Percentiles rank a stretch among this genome's conserved stretches.
Conservation (phyloP, 1,284 basidiomycete species). For the Sporisorium iseilematis-ciliati region DNA sequence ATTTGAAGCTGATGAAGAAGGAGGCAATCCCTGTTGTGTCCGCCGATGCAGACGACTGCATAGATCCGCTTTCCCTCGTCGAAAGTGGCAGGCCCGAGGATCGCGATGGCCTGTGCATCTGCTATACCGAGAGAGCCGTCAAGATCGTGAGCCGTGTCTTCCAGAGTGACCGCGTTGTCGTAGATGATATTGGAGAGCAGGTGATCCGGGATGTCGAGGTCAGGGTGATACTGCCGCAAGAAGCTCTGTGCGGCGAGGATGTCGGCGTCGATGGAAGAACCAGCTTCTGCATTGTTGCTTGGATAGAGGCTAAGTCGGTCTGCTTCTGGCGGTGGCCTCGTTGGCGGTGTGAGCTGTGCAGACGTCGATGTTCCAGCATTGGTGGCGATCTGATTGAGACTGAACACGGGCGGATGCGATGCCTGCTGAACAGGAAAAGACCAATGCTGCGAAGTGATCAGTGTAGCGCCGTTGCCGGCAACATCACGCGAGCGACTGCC, state of each 20-base stretch:
- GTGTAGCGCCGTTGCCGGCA: neutral
- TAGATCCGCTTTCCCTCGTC: conserved; percentile 2
- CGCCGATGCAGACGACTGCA: conserved; percentile 27
- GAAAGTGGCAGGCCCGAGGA: conserved; percentile 30
- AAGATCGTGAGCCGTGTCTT: conserved; percentile 11
- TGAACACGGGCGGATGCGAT: neutral
- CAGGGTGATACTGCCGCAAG: conserved; percentile 22
- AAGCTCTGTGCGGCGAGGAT: conserved; percentile 35
- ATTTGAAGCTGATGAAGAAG: conserved; percentile 38
- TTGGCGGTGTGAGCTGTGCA: conserved; percentile 22
- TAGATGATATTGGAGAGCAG: conserved; percentile 24
- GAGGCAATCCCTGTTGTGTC: conserved; percentile 28
- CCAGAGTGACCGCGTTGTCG: conserved; percentile 27
- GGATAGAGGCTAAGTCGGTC: conserved; percentile 22
- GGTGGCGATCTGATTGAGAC: neutral
- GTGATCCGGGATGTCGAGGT: conserved; percentile 36
- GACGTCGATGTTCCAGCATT: conserved; percentile 1
- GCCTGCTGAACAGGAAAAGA: conserved; percentile 10
- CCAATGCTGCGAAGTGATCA: conserved; percentile 30
- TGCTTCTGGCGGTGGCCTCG: neutral
- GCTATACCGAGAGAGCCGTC: conserved; percentile 28
- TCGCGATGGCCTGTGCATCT: conserved; percentile 31
- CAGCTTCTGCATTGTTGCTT: conserved; percentile 2
- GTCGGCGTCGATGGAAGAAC: conserved; percentile 40
- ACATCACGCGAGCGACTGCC: conserved; percentile 19